These are phyloP conservation scores for Lagenaria siceraria DNA, from an alignment of 306 rosid genomes.

Conservation along the genomic window DNA sequence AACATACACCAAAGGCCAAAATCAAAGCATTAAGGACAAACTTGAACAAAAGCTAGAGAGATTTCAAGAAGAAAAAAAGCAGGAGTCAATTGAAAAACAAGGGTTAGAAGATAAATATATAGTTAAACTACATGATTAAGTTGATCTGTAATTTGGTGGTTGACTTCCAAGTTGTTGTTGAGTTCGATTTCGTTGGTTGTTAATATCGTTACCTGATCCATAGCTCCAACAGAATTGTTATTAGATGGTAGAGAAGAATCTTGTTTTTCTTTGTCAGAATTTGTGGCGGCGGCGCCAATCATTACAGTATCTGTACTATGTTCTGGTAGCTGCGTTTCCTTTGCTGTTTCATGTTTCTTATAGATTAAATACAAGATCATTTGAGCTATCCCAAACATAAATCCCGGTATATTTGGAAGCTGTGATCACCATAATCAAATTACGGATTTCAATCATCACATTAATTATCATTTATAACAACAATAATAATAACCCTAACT, in stretches of 20 bases:
- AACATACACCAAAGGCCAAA: neutral
- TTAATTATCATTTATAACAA: too few species aligned
- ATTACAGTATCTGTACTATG: constrained; percentile 32
- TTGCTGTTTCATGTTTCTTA: constrained; percentile 23
- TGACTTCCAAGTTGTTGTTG: neutral
- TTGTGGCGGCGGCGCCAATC: constrained; percentile 2
- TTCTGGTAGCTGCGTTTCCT: constrained; percentile 38
- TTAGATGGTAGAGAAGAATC: neutral
- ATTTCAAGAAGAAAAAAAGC: neutral
- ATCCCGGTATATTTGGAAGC: constrained; percentile 79
- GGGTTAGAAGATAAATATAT: neutral
- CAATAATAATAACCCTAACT: too few species aligned
- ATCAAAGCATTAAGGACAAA: neutral
- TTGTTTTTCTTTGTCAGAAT: neutral
- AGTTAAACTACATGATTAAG: neutral
- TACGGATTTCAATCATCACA: too few species aligned
- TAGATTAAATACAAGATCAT: constrained; percentile 49
- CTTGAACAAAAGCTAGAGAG: neutral
- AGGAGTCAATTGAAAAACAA: neutral
- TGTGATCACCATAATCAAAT: constrained; percentile 36
- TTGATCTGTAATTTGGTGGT: neutral
- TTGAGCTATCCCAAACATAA: constrained; percentile 63
- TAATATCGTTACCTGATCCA: neutral
- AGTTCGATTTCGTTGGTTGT: neutral
- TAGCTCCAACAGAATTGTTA: neutral